Percentiles rank a stretch among this genome's conserved stretches.
phyloP scores from a whole-genome alignment of 371 early-diverging fungal genomes.

The Mucor circinelloides region DNA sequence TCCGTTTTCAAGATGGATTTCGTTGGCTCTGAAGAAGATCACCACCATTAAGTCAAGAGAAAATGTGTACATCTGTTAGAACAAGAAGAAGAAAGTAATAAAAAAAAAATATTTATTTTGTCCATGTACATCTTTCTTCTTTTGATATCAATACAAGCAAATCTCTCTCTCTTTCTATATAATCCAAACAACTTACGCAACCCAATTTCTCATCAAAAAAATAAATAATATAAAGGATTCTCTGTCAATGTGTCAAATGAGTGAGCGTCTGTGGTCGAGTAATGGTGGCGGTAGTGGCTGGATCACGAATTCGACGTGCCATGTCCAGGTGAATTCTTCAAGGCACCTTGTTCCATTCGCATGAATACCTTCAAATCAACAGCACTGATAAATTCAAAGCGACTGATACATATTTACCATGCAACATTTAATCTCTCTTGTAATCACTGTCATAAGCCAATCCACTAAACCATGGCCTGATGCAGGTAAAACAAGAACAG shows the following conservation, averaged over 20 bases:
- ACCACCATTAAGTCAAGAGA: conserved; percentile 40
- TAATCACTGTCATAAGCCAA: not conserved
- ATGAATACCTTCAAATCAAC: no score
- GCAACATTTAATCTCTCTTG: no score
- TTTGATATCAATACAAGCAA: not conserved
- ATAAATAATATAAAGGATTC: not conserved
- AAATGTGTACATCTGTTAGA: not conserved
- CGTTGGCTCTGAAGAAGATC: conserved; percentile 51
- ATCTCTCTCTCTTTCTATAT: not conserved
- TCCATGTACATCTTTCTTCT: not conserved
- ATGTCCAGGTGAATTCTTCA: no score
- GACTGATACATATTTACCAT: no score
- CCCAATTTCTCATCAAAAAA: not conserved
- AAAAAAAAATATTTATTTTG: conserved; percentile 3
- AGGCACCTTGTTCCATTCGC: no score
- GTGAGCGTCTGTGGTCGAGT: no score
- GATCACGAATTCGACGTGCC: no score
- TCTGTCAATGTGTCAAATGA: not conserved
- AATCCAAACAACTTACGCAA: not conserved
- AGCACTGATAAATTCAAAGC: no score
- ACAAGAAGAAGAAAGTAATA: not conserved
- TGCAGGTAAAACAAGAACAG: not conserved
- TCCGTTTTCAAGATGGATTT: conserved; percentile 72
- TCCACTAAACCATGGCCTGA: not conserved
- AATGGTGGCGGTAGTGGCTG: no score